These are phyloP conservation scores for Naganishia sp. DNA, from an alignment of 1,284 basidiomycete species.

Conservation along the genomic window DNA sequence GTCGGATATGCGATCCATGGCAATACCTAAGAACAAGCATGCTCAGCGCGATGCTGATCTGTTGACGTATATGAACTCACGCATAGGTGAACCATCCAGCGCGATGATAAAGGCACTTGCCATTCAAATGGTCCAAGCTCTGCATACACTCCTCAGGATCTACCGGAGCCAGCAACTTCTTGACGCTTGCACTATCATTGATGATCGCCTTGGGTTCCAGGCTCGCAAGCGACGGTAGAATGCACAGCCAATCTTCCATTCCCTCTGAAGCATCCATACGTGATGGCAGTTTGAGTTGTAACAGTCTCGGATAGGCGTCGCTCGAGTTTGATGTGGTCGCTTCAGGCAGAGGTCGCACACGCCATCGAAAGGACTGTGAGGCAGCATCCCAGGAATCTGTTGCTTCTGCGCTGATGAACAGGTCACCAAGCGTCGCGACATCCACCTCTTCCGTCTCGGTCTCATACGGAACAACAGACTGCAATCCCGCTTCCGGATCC, in stretches of 20 bases:
- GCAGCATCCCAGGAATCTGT: slow-evolving; percentile 33
- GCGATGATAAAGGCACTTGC: slow-evolving; percentile 54
- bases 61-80: slow-evolving; percentile 35
- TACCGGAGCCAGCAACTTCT: slow-evolving; percentile 36
- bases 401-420: slow-evolving; percentile 33
- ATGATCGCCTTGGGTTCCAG: slow-evolving; percentile 3
- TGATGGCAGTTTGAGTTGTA: slow-evolving; percentile 15
- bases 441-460: background rate
- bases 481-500: slow-evolving; percentile 9
- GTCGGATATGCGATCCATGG: slow-evolving; percentile 82
- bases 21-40: slow-evolving; percentile 62
- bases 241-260: slow-evolving; percentile 46
- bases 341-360: background rate
- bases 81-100: slow-evolving; percentile 90
- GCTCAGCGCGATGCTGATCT: background rate
- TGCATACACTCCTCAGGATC: slow-evolving; percentile 48
- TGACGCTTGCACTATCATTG: slow-evolving; percentile 33
- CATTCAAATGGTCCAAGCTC: slow-evolving; percentile 55
- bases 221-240: slow-evolving; percentile 38
- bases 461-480: background rate
- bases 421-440: background rate
- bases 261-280: background rate
- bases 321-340: background rate
- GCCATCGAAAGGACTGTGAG: slow-evolving; percentile 18
- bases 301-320: background rate